These are phyloP conservation scores for Sarocladium strictum DNA, from an alignment of 2,329 filamentous ascomycete genomes.

Conservation along the genomic window DNA sequence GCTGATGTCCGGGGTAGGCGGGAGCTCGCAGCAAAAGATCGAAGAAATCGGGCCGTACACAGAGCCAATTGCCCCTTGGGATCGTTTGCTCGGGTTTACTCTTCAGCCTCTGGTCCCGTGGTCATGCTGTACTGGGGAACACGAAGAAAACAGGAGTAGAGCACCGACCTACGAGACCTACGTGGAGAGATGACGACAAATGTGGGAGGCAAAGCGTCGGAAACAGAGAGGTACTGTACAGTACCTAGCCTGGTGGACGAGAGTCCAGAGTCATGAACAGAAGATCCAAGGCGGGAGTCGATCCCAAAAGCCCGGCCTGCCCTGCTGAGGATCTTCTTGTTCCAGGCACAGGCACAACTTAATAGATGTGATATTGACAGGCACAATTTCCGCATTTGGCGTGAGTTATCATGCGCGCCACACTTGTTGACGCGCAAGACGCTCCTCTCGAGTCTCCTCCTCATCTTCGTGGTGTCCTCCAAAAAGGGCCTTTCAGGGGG, in stretches of 20 bases:
- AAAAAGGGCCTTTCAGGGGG: background rate
- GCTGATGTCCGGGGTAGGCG: background rate
- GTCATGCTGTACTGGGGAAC: background rate
- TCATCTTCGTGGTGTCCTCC: background rate
- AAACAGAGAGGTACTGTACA: too few species aligned
- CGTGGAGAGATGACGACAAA: background rate
- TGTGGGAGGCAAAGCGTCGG: background rate
- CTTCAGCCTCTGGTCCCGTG: background rate
- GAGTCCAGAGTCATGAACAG: slow-evolving; percentile 2
- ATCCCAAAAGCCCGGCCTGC: slow-evolving; percentile 6
- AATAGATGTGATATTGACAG: slow-evolving; percentile 9
- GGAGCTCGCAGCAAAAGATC: background rate
- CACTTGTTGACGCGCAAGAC: background rate
- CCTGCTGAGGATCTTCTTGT: slow-evolving; percentile 7
- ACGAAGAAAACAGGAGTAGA: background rate
- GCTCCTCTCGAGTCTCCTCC: background rate
- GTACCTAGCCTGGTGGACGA: background rate
- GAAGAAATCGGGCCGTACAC: slow-evolving; percentile 1
- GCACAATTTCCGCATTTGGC: slow-evolving; percentile 8
- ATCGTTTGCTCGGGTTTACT: background rate
- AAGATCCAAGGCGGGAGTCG: slow-evolving; percentile 5
- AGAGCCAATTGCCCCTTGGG: background rate
- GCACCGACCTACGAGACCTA: background rate
- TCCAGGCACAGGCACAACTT: slow-evolving; percentile 3
- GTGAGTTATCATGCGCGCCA: slow-evolving; percentile 1